These are phyloP conservation scores for Uronychia binucleata DNA, from an alignment of 73 alveolate species.

Conservation along the genomic window DNA sequence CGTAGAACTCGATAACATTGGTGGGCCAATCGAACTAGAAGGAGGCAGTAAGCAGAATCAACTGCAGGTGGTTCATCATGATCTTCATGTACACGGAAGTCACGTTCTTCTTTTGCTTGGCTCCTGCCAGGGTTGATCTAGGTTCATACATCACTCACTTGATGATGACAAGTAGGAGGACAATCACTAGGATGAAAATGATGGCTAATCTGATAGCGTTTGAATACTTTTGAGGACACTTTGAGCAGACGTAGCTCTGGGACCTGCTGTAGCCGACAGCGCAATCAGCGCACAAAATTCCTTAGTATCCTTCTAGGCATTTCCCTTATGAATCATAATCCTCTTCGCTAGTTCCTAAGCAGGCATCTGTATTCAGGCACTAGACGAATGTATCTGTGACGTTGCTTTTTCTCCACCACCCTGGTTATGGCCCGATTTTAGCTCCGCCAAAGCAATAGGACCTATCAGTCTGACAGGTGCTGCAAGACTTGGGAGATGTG, in stretches of 20 bases:
- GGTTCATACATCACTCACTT: no score
- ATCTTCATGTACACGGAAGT: conserved; percentile 62
- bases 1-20: conserved; percentile 33
- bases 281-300: conserved; percentile 59
- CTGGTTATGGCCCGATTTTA: conserved; percentile 9
- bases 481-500: conserved; percentile 40
- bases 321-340: conserved; percentile 14
- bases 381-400: conserved; percentile 2
- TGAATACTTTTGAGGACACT: conserved; percentile 40
- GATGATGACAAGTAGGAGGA: conserved; percentile 31
- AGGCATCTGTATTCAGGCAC: conserved; percentile 23
- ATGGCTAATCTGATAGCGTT: conserved; percentile 32
- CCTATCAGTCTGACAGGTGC: conserved; percentile 24
- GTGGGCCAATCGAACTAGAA: conserved; percentile 67
- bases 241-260: conserved; percentile 30
- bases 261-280: conserved; percentile 33
- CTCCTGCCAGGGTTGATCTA: conserved; percentile 60
- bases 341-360: conserved; percentile 25
- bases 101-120: conserved; percentile 44
- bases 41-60: conserved; percentile 53
- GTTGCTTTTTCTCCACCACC: conserved; percentile 44
- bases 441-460: conserved; percentile 52
- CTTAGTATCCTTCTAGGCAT: conserved; percentile 55
- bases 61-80: conserved; percentile 62
- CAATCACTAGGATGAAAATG: background rate